These are phyloP conservation scores for Fusarium pseudocircinatum DNA, from an alignment of 2,329 filamentous ascomycete species.

Conservation along the genomic window DNA sequence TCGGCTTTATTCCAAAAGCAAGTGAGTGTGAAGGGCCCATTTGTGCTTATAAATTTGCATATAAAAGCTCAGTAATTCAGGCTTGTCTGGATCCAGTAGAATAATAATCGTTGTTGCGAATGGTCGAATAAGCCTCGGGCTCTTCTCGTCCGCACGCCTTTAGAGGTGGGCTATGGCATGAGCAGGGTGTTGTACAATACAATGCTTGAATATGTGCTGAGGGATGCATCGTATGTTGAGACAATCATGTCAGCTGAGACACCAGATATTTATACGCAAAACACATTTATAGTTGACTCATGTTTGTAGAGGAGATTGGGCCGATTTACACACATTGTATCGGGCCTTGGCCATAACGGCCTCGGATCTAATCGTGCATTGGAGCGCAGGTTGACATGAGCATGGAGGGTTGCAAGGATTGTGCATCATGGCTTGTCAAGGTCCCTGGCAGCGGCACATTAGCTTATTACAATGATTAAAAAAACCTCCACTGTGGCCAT, in stretches of 20 bases:
- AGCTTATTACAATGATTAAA: conserved; percentile 7
- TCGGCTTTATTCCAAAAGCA: conserved; percentile 26
- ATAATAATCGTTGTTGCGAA: neutral
- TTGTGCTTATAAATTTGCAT: neutral
- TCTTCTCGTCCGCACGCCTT: conserved; percentile 11
- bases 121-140: neutral
- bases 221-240: conserved; percentile 4
- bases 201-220: conserved; percentile 13
- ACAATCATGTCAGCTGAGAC: conserved; percentile 1
- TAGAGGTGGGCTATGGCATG: conserved; percentile 7
- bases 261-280: neutral
- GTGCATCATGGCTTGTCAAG: conserved; percentile 31
- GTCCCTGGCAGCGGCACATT: conserved; percentile 36
- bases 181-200: conserved; percentile 13
- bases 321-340: neutral
- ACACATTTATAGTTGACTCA: neutral
- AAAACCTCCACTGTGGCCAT: conserved; percentile 5
- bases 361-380: conserved; percentile 30
- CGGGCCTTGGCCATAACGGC: conserved; percentile 8
- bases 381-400: conserved; percentile 18
- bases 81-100: neutral
- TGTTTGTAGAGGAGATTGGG: neutral
- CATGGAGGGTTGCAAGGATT: conserved; percentile 34
- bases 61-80: neutral
- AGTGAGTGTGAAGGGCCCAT: neutral